Base-by-base conservation (phyloP, 208 protist species). In the Novymonas esmeraldas region DNA sequence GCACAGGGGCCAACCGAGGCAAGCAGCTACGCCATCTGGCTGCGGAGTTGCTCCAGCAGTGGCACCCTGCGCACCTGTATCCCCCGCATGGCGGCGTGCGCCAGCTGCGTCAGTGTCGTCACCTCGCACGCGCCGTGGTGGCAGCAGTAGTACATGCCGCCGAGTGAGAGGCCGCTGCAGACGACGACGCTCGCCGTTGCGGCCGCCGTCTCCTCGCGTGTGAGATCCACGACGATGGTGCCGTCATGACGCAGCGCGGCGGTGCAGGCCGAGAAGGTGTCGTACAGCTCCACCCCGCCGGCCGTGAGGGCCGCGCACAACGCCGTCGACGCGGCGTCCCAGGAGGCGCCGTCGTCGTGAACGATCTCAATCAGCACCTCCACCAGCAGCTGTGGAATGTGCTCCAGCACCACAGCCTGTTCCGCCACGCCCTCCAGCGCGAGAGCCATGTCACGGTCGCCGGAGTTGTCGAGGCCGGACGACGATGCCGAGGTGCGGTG, bases 361-460 rank as follows among this genome's bases (percentile, higher is more conserved):
- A 94, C 56, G 16, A 95, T 68, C 39, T 95, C 85, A 46, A 95
- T 78, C 22, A 85, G 70, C 22, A 87, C 80, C 67, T 93, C 87
- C 24, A 95, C 67, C 34, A 92, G 60, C 34, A 95, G 70, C 63
- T 95, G 90, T 42, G 85, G 85, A 29, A 95, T 85, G 51, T 70
- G 81, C 51, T 89, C 84, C 26, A 95, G 64, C 36, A 84, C 41
- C 24, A 94, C 87, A 11, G 80, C 79, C 63, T 93, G 85, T 72
- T 93, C 90, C 18, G 84, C 85, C 16, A 94, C 84, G 10, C 87
- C 90, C 46, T 94, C 85, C 29, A 95, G 54, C 28, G 85, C 81
- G 14, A 94, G 79, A 13, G 87, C 78, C 73, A 95, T 75, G 61
- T 73, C 56, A 56, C 51, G 42, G 60, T 64, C 68, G 11, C 58